Evolutionary conservation across 148 eudicot species (phyloP).

Genomic region (Bassia scoparia): DNA sequence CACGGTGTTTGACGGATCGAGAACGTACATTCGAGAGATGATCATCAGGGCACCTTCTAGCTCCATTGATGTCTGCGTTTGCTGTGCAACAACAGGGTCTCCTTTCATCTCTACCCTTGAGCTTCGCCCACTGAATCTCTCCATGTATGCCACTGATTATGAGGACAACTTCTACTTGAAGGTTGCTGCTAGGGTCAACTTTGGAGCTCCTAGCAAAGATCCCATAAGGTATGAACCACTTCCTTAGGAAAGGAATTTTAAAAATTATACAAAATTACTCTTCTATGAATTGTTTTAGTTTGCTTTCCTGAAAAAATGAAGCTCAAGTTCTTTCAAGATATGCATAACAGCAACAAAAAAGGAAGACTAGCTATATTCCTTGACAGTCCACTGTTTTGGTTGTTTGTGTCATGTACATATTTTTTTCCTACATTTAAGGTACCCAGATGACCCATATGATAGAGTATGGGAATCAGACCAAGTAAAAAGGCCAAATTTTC

Average conservation of each 20-base stretch:
- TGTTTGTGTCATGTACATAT: not conserved
- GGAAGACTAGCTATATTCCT: not conserved
- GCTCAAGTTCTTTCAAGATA: not conserved
- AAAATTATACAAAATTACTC: not conserved
- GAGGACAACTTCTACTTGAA: slow-evolving; percentile 76
- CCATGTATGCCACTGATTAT: slow-evolving; percentile 91
- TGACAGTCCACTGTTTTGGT: slow-evolving; percentile 8
- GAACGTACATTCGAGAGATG: slow-evolving; percentile 70
- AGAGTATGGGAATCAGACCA: slow-evolving; percentile 95
- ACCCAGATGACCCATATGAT: slow-evolving; percentile 97
- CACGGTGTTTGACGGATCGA: slow-evolving; percentile 54
- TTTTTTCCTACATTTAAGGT: slow-evolving; percentile 43
- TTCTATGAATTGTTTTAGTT: not conserved
- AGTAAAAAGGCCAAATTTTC: slow-evolving; percentile 73
- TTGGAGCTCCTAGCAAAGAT: slow-evolving; percentile 67
- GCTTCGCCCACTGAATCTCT: slow-evolving; percentile 77
- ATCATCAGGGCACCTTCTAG: slow-evolving; percentile 77
- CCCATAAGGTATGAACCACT: slow-evolving; percentile 53
- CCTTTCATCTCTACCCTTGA: slow-evolving; percentile 87
- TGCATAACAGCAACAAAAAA: not conserved
- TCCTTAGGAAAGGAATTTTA: not conserved
- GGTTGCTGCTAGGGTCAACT: slow-evolving; percentile 82
- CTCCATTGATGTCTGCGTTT: slow-evolving; percentile 73
- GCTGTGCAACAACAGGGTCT: slow-evolving; percentile 87
- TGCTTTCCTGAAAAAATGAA: not conserved